Conservation (phyloP, 2,329 filamentous ascomycete species). For the Pyricularia pennisetigena region DNA sequence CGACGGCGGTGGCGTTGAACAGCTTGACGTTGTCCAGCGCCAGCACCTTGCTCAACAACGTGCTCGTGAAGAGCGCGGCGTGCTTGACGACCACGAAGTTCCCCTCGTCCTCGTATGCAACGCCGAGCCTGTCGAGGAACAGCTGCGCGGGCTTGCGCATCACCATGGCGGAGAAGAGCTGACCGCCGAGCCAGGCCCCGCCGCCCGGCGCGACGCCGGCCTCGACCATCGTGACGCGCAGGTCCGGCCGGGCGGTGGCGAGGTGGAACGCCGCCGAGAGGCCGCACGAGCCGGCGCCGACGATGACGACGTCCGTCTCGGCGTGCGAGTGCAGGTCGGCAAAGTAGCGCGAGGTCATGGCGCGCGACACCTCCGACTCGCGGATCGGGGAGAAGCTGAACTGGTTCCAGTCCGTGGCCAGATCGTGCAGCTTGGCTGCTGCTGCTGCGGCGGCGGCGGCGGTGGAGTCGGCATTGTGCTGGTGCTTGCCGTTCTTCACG, state of each 20-base stretch:
- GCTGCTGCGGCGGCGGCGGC: constrained; percentile 13
- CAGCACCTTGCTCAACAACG: constrained; percentile 73
- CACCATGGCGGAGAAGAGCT: constrained; percentile 92
- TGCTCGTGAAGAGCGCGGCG: constrained; percentile 84
- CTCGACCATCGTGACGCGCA: constrained; percentile 88
- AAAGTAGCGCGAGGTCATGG: constrained; percentile 93
- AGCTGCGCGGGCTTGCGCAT: constrained; percentile 87
- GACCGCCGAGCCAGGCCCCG: constrained; percentile 86
- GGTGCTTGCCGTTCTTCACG: constrained; percentile 21
- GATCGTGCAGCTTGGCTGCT: constrained; percentile 20
- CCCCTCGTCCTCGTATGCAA: constrained; percentile 81
- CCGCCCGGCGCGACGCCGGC: constrained; percentile 79
- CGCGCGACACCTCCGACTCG: constrained; percentile 83
- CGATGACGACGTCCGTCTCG: constrained; percentile 88
- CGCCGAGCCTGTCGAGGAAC: constrained; percentile 72
- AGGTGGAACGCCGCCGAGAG: constrained; percentile 65
- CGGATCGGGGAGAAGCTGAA: constrained; percentile 83
- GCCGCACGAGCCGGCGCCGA: constrained; percentile 83
- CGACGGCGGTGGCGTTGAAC: constrained; percentile 88
- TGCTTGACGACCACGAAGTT: constrained; percentile 82
- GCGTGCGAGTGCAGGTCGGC: constrained; percentile 79
- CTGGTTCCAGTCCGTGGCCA: constrained; percentile 67
- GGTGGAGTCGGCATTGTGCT: constrained; percentile 8
- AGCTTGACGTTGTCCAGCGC: constrained; percentile 87
- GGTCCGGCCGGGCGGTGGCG: constrained; percentile 72